Conservation (phyloP, 495 filamentous ascomycete genomes). For the Hypomontagnella submonticulosa region DNA sequence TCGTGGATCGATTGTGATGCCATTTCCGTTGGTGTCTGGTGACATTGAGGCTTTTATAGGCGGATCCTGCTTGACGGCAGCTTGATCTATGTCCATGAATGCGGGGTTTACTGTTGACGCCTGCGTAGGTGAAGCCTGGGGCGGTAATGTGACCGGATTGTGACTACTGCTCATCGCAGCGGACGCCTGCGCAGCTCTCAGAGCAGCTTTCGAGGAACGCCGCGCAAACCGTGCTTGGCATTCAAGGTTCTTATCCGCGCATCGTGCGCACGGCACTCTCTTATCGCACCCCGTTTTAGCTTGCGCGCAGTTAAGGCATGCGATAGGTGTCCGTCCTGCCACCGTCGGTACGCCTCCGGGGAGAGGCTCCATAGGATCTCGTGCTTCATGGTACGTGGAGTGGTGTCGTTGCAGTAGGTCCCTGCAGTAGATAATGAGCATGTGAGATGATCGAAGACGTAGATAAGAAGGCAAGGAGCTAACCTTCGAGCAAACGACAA, state of each 20-base stretch:
- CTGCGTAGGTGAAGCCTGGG: constrained; percentile 29
- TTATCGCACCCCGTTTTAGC: constrained; percentile 78
- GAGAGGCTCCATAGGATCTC: constrained; percentile 54
- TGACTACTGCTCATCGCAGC: constrained; percentile 36
- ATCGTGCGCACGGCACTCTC: constrained; percentile 68
- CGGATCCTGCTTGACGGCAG: constrained; percentile 35
- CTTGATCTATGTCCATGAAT: constrained; percentile 55
- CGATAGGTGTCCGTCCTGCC: constrained; percentile 61
- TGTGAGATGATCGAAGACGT: constrained; percentile 7
- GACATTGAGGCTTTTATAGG: constrained; percentile 38
- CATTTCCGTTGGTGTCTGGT: constrained; percentile 41
- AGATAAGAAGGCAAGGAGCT: constrained; percentile 12
- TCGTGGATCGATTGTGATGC: constrained; percentile 43
- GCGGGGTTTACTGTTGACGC: constrained; percentile 44
- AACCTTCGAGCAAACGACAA: constrained; percentile 72
- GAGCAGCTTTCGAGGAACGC: constrained; percentile 62
- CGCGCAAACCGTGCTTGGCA: constrained; percentile 68
- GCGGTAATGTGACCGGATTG: constrained; percentile 37
- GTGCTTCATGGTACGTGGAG: constrained; percentile 59
- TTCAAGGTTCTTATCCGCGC: constrained; percentile 64
- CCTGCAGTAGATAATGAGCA: constrained; percentile 52
- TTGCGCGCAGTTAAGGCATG: constrained; percentile 68
- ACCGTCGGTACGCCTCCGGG: constrained; percentile 52
- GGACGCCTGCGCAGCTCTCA: constrained; percentile 52
- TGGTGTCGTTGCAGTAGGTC: constrained; percentile 70